Conservation (phyloP, 345 rosid species). For the Toxicodendron radicans region DNA sequence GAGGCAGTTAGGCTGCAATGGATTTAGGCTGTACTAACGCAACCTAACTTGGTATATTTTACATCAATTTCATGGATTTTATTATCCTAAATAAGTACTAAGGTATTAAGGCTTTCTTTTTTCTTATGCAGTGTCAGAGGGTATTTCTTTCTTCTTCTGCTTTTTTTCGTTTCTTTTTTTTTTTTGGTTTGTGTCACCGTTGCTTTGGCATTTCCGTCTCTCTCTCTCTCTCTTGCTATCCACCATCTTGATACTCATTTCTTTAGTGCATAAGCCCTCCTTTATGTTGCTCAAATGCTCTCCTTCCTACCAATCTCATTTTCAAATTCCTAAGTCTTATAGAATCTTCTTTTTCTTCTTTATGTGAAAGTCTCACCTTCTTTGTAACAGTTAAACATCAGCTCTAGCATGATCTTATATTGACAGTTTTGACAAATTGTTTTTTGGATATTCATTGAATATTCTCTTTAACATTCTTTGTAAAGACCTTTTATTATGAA, state of each 20-base stretch:
- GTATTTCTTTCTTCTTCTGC: not conserved
- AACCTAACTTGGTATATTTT: not conserved
- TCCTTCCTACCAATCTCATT: not conserved
- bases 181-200: too few species aligned
- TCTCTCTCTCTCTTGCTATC: not conserved
- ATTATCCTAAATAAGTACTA: not conserved
- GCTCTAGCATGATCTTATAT: not conserved
- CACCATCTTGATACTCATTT: not conserved
- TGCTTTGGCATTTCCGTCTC: not conserved
- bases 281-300: not conserved
- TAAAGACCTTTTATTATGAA: not conserved
- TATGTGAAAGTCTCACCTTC: not conserved
- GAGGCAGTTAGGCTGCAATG: not conserved
- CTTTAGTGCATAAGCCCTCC: not conserved
- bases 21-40: not conserved
- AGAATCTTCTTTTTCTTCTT: not conserved
- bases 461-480: not conserved
- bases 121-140: not conserved
- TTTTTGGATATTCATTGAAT: not conserved
- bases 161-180: too few species aligned
- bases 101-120: slow-evolving; percentile 3
- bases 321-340: not conserved
- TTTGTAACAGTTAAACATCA: not conserved
- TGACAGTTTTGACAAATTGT: not conserved
- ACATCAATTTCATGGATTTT: not conserved